Base-by-base conservation (phyloP, 78 protist species). In the Dictyostelium intermedium region DNA sequence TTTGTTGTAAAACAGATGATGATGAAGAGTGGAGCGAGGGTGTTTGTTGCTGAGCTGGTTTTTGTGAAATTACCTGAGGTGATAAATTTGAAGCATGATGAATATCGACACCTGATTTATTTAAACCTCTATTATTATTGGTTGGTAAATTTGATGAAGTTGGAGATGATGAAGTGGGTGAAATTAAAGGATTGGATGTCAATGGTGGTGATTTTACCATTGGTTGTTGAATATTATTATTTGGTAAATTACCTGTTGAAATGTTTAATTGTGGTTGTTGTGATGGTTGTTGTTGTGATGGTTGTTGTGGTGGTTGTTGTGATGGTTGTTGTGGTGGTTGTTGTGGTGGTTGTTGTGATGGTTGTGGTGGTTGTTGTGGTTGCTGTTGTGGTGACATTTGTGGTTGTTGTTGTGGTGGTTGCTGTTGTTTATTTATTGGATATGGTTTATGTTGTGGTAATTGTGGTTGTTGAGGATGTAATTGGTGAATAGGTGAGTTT, bases 161-260 rank as follows among this genome's bases (percentile, higher is more conserved):
- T 66, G 74, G 32, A 25, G 73, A 27, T 66, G 74, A 27, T 74
- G 83, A 37, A 0, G 53, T 27, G 6, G 53, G 83, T 18, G 45
- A 20, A 45, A 78, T 9, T 45, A 35, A 35, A 78, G 61, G 13
- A 8, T 11, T 27, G 41, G 87, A 43, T 18, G 69, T 8, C 39
- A 20, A 45, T 50, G 82, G 69, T 74, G 83, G 50, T 66, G 83
- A 43, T 78, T 74, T 37, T 37, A 74, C 81, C 20, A 23, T 74
- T 30, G 81, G 47, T 43, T 77, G 66, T 39, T 18, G 83, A 16
- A 23, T 25, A 78, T 34, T 25, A 78, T 34, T 78, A 37, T 23
- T 27, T 43, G 61, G 50, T 37, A 25, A 41, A 43, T 18, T 78
- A 35, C 74, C 37, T 45, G 23, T 41, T 56, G 91, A 61, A 73